Conservation (phyloP, 2,329 filamentous ascomycete genomes). For the Dothistroma septosporum region DNA sequence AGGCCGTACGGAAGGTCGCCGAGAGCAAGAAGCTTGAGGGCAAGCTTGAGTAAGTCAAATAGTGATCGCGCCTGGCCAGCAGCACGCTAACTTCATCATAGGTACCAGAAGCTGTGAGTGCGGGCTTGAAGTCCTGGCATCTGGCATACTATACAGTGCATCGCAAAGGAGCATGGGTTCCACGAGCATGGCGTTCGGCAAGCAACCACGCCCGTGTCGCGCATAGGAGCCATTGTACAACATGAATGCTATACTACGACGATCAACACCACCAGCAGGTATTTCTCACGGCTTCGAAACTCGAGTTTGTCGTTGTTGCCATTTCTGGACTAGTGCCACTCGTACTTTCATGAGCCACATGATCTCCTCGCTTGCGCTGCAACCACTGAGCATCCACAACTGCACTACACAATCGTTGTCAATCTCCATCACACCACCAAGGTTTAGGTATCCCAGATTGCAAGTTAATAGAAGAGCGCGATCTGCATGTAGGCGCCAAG, state of each 20-base stretch:
- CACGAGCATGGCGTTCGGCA: background rate
- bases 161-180: conserved; percentile 1
- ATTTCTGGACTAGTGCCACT: background rate
- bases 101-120: conserved; percentile 21
- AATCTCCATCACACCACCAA: background rate
- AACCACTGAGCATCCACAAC: background rate
- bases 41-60: conserved; percentile 77
- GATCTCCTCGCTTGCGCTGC: background rate
- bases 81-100: conserved; percentile 5
- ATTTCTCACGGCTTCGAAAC: background rate
- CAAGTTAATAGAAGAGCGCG: background rate
- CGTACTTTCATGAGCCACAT: background rate
- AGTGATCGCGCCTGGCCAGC: background rate
- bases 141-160: background rate
- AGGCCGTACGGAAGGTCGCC: conserved; percentile 93
- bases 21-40: conserved; percentile 98
- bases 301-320: background rate
- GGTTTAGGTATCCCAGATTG: background rate
- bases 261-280: background rate
- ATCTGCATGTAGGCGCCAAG: background rate
- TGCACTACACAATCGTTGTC: background rate
- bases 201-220: background rate
- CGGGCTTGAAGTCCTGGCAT: background rate
- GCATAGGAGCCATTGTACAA: conserved; percentile 4
- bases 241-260: conserved; percentile 1